Evolutionary conservation across 352 stramenopile genomes (phyloP).

Genomic region (Pythium rishiriense): DNA sequence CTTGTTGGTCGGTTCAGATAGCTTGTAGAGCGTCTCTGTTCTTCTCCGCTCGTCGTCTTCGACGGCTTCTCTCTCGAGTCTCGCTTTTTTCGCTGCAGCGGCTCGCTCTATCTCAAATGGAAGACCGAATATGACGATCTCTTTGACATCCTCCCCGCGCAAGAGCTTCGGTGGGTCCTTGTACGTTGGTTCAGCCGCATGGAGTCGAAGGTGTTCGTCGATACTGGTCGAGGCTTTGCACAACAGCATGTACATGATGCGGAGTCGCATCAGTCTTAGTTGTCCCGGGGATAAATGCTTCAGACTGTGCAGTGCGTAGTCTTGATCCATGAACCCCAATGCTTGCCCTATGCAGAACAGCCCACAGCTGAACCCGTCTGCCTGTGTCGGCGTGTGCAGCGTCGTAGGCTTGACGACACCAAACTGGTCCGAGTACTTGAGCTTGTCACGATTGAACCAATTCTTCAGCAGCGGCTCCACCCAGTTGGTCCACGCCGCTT

Average conservation of each 20-base stretch:
- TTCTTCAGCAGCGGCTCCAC: no score
- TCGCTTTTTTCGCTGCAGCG: background rate
- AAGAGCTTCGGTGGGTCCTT: no score
- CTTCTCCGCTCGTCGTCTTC: background rate
- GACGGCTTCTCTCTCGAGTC: background rate
- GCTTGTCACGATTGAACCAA: no score
- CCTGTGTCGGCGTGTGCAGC: background rate
- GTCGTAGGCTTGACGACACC: background rate
- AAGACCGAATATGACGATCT: no score
- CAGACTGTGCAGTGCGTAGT: background rate
- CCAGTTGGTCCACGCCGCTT: no score
- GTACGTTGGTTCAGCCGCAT: background rate
- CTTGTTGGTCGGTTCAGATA: no score
- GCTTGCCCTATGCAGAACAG: conserved; percentile 6
- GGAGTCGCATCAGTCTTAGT: conserved; percentile 1
- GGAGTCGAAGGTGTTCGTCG: background rate
- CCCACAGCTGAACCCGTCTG: background rate
- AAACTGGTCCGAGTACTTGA: background rate
- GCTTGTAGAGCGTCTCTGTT: no score
- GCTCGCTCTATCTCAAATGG: no score
- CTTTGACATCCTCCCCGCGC: no score
- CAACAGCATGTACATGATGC: conserved; percentile 3
- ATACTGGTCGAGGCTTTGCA: background rate
- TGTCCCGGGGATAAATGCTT: background rate
- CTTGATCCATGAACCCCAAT: background rate